phyloP scores from a whole-genome alignment of 192 early-diverging fungal species.

The Coemansia aciculifera region DNA sequence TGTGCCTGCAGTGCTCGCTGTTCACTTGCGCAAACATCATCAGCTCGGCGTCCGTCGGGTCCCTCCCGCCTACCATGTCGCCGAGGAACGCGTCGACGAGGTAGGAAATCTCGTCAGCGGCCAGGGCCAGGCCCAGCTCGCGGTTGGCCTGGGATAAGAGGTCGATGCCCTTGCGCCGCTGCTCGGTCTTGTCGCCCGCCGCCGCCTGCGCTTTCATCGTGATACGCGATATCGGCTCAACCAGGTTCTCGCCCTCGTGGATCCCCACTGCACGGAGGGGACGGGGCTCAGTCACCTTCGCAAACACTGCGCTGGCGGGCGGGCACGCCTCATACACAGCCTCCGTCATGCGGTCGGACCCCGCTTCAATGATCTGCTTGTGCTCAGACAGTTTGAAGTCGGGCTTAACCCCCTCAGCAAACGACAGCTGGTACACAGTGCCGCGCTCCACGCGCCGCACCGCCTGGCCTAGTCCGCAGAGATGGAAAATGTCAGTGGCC shows the following conservation, averaged over 20 bases:
- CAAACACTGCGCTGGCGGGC: constrained; percentile 66
- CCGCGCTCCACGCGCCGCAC: constrained; percentile 92
- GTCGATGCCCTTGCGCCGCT: constrained; percentile 29
- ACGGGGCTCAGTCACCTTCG: constrained; percentile 50
- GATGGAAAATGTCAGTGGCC: constrained; percentile 95
- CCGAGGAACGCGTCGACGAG: constrained; percentile 80
- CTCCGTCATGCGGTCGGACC: constrained; percentile 97
- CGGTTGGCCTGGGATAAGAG: constrained; percentile 80
- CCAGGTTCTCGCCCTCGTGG: constrained; percentile 20
- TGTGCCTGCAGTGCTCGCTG: constrained; percentile 99
- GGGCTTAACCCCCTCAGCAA: constrained; percentile 34
- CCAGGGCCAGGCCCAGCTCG: constrained; percentile 90
- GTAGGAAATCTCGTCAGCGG: constrained; percentile 96
- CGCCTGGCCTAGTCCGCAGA: constrained; percentile 75
- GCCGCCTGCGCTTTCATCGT: not conserved
- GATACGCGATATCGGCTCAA: constrained; percentile 32
- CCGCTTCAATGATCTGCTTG: constrained; percentile 54
- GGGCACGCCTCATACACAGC: constrained; percentile 67
- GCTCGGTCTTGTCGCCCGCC: not conserved
- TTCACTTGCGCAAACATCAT: constrained; percentile 99
- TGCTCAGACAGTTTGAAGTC: constrained; percentile 48
- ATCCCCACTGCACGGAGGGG: constrained; percentile 66
- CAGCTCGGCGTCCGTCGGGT: constrained; percentile 98
- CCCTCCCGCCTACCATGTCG: constrained; percentile 57
- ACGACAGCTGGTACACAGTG: constrained; percentile 66